Conservation (phyloP, 192 early-diverging fungal genomes). For the Physocladia obscura region DNA sequence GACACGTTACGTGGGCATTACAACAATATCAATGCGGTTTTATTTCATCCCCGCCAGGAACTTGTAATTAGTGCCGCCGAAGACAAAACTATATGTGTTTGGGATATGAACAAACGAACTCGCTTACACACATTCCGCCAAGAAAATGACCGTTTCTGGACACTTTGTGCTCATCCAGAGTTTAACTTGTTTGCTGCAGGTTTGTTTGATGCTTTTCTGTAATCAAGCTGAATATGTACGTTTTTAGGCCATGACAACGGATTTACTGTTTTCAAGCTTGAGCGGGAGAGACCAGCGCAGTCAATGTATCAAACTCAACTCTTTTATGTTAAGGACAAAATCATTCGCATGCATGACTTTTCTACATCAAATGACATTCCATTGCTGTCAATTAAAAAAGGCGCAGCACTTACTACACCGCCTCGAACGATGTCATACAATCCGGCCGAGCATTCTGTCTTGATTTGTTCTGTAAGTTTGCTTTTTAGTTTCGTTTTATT, state of each 20-base stretch:
- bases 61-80: constrained; percentile 91
- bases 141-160: constrained; percentile 98
- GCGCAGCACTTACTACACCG: constrained; percentile 63
- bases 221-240: neutral
- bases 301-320: constrained; percentile 80
- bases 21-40: constrained; percentile 89
- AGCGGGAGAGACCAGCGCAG: constrained; percentile 93
- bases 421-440: constrained; percentile 90
- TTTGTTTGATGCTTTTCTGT: constrained; percentile 28
- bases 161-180: constrained; percentile 91
- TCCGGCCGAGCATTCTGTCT: constrained; percentile 87
- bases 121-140: constrained; percentile 93
- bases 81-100: constrained; percentile 96
- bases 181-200: constrained; percentile 98
- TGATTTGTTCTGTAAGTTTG: constrained; percentile 76
- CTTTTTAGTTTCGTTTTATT: neutral
- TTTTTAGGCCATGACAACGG: constrained; percentile 89
- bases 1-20: constrained; percentile 98
- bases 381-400: constrained; percentile 73
- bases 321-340: constrained; percentile 87
- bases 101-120: constrained; percentile 96
- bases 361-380: constrained; percentile 72
- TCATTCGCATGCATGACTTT: constrained; percentile 83
- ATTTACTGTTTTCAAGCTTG: constrained; percentile 97
- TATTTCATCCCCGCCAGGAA: constrained; percentile 97